Conservation (phyloP, 441 rosid genomes). For the Dalechampia spathulata region DNA sequence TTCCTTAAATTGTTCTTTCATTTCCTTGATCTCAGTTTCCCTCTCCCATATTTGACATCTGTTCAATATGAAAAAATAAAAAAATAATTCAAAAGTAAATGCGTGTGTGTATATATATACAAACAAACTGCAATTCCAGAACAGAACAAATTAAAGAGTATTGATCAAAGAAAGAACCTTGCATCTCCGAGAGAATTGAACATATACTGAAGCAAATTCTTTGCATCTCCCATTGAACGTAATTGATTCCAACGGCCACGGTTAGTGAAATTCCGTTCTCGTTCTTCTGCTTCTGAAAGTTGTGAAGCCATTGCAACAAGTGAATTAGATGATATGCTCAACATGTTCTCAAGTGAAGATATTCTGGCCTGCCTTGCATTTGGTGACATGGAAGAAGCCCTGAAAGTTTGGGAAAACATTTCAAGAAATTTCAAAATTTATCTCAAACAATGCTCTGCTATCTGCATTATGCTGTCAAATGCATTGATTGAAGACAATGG, state of each 20-base stretch:
- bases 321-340: constrained; percentile 83
- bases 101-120: no score
- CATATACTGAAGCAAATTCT: constrained; percentile 92
- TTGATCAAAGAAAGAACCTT: constrained; percentile 43
- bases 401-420: constrained; percentile 27
- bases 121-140: no score
- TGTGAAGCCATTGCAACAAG: constrained; percentile 98
- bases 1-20: constrained; percentile 93
- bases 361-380: constrained; percentile 83
- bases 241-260: constrained; percentile 99
- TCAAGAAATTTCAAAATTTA: constrained; percentile 6
- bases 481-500: neutral
- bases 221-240: constrained; percentile 97
- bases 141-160: neutral
- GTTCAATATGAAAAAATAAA: constrained; percentile 10
- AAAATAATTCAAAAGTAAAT: neutral
- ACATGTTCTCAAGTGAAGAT: constrained; percentile 90
- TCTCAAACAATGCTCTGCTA: neutral
- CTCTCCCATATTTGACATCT: constrained; percentile 96
- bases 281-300: constrained; percentile 97
- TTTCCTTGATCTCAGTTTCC: constrained; percentile 77
- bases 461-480: constrained; percentile 2
- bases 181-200: constrained; percentile 81
- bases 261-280: constrained; percentile 74
- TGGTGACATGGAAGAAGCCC: constrained; percentile 94